These are phyloP conservation scores for Melastoma malabathricum DNA, from an alignment of 345 rosid genomes.

Conservation along the genomic window DNA sequence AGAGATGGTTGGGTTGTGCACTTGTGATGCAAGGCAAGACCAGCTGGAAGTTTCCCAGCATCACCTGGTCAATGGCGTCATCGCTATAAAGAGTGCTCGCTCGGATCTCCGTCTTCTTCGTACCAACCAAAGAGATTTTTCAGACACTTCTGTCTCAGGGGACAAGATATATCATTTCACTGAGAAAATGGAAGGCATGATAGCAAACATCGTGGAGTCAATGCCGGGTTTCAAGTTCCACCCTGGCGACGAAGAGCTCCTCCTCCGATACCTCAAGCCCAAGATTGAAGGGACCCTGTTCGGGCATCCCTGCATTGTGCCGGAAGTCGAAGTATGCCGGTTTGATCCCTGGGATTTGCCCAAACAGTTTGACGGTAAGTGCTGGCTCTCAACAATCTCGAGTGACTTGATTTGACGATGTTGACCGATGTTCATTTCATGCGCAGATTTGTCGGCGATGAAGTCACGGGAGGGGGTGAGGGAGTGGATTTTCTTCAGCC, in stretches of 20 bases:
- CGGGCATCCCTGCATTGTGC: constrained; percentile 5
- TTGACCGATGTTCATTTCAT: too few relatives aligned
- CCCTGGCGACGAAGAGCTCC: constrained; percentile 31
- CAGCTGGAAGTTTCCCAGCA: too few relatives aligned
- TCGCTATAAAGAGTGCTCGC: too few relatives aligned
- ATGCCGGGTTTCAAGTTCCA: constrained; percentile 25
- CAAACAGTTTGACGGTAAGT: neutral
- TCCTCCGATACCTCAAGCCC: constrained; percentile 16
- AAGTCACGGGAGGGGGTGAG: constrained; percentile 7
- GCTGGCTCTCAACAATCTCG: too few relatives aligned
- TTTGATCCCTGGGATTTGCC: constrained; percentile 41
- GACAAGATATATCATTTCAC: neutral
- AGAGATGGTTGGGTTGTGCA: too few relatives aligned
- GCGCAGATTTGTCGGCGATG: constrained; percentile 9
- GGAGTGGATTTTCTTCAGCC: constrained; percentile 29
- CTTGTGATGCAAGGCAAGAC: too few relatives aligned
- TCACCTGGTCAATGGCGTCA: too few relatives aligned
- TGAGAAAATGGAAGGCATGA: neutral
- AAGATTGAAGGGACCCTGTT: constrained; percentile 12
- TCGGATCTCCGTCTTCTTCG: too few relatives aligned
- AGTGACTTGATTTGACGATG: too few relatives aligned
- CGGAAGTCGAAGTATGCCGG: constrained; percentile 21
- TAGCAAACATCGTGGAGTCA: neutral
- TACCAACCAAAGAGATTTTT: too few relatives aligned
- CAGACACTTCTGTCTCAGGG: too few relatives aligned